Base-by-base conservation (phyloP, 805 yeast species). In the Candida suzukii region DNA sequence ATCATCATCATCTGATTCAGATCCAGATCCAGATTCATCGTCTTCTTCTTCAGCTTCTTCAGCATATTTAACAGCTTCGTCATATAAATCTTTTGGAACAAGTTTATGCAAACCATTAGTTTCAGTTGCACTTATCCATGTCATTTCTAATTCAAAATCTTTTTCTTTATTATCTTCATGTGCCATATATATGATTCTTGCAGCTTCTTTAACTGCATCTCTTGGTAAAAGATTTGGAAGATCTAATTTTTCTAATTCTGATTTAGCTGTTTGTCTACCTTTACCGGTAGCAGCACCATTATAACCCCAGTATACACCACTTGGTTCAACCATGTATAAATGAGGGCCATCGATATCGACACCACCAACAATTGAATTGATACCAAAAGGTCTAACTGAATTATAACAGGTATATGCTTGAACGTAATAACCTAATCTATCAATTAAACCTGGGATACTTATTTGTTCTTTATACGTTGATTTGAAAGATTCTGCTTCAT, bases 161-260 rank as follows among this genome's bases (percentile, higher is more conserved):
- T 91, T 93, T 61, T 93, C 99, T 64, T 91, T 93, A 64, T 88
- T 88, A 58, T 93, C 99, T 66, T 93, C 99, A 58, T 95, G 99
- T 1, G 98, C 97, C 48, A 83, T 70, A 57, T 88, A 84, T 55
- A 93, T 84, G 58, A 93, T 88, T 62, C 83, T 83, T 5, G 98
- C 98, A 26, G 97, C 98, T 57, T 85, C 84, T 54, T 85, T 88
- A 30, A 93, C 83, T 4, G 96, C 99, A 18, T 90, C 95, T 51
- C 66, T 75, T 4, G 81, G 85, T 9, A 80, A 67, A 50, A 95
- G 66, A 48, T 73, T 76, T 41, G 79, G 80, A 46, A 80, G 69
- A 50, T 87, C 83, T 60, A 93, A 70, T 63, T 93, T 93, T 64
- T 93, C 99, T 52, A 93, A 74, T 66, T 93, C 99, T 24, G 91